Percentiles rank a stretch among this genome's conserved stretches.
phyloP scores from a whole-genome alignment of 768 basidiomycete genomes.

The Inosperma sp. region DNA sequence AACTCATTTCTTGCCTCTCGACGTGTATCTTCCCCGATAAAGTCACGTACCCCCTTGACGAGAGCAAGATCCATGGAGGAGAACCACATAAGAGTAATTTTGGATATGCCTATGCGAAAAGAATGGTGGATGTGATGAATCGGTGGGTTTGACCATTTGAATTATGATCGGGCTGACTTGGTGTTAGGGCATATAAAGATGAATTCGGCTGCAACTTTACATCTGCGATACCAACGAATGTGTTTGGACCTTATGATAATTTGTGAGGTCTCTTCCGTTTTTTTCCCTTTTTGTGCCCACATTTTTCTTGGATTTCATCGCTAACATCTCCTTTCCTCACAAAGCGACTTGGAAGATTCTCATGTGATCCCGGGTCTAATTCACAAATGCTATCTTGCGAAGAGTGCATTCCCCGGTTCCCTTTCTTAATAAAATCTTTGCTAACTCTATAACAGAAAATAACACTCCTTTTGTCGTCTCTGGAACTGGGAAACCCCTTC shows the following conservation, averaged over 20 bases:
- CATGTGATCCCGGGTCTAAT: slow-evolving; percentile 95
- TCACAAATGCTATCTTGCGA: slow-evolving; percentile 89
- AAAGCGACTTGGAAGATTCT: slow-evolving; percentile 79
- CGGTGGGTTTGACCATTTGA: slow-evolving; percentile 49
- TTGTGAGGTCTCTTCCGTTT: too few relatives aligned
- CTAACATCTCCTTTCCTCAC: background rate
- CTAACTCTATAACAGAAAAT: slow-evolving; percentile 48
- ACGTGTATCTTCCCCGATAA: slow-evolving; percentile 98
- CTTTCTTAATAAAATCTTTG: background rate
- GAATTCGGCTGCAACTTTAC: slow-evolving; percentile 95
- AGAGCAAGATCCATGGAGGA: slow-evolving; percentile 87
- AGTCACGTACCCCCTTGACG: slow-evolving; percentile 88
- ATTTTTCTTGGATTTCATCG: too few relatives aligned
- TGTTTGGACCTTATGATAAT: slow-evolving; percentile 95
- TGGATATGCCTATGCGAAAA: slow-evolving; percentile 94
- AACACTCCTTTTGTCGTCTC: slow-evolving; percentile 81
- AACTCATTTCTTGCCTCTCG: slow-evolving; percentile 92
- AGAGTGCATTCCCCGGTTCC: slow-evolving; percentile 45
- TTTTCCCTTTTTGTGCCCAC: background rate
- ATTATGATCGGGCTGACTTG: background rate
- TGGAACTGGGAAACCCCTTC: slow-evolving; percentile 86
- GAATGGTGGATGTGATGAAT: slow-evolving; percentile 93
- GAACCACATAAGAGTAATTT: slow-evolving; percentile 94
- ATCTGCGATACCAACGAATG: slow-evolving; percentile 93
- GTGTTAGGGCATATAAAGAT: slow-evolving; percentile 83